Conservation (phyloP, 306 rosid genomes). For the Betula pendula region DNA sequence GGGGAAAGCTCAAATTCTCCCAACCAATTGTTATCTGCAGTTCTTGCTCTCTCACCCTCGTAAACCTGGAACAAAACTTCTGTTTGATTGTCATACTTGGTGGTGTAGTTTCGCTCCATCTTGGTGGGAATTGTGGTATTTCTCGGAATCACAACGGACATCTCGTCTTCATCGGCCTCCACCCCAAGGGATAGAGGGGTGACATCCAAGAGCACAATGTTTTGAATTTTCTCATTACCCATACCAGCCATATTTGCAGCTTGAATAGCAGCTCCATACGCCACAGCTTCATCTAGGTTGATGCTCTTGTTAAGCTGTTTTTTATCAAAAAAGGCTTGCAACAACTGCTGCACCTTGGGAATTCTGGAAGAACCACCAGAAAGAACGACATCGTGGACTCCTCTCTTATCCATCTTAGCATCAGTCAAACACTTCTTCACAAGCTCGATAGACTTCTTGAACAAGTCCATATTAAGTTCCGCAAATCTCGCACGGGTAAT, state of each 20-base stretch:
- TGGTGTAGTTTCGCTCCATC: background rate
- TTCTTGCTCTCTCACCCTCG: slow-evolving; percentile 18
- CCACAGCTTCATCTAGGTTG: slow-evolving; percentile 28
- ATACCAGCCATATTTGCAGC: slow-evolving; percentile 18
- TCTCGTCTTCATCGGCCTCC: background rate
- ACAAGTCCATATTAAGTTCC: slow-evolving; percentile 27
- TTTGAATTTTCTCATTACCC: slow-evolving; percentile 9
- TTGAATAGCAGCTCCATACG: slow-evolving; percentile 15
- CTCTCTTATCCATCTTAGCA: slow-evolving; percentile 23
- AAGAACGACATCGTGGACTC: slow-evolving; percentile 25
- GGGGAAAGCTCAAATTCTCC: slow-evolving; percentile 22
- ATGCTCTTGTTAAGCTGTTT: slow-evolving; percentile 31
- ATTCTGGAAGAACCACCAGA: slow-evolving; percentile 31
- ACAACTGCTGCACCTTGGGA: slow-evolving; percentile 19
- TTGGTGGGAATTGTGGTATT: slow-evolving; percentile 20
- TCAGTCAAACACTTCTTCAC: slow-evolving; percentile 22
- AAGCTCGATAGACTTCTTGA: slow-evolving; percentile 22
- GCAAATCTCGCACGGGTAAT: slow-evolving; percentile 26
- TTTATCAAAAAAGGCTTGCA: slow-evolving; percentile 23
- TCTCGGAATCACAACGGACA: slow-evolving; percentile 15
- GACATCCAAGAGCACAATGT: slow-evolving; percentile 21
- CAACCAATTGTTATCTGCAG: slow-evolving; percentile 9
- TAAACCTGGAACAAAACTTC: slow-evolving; percentile 1
- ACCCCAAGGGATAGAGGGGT: slow-evolving; percentile 24
- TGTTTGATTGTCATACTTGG: slow-evolving; percentile 16